Percentiles rank a stretch among this genome's conserved stretches.
Evolutionary conservation across 768 basidiomycete genomes (phyloP).

Genomic region (Chiua virens): DNA sequence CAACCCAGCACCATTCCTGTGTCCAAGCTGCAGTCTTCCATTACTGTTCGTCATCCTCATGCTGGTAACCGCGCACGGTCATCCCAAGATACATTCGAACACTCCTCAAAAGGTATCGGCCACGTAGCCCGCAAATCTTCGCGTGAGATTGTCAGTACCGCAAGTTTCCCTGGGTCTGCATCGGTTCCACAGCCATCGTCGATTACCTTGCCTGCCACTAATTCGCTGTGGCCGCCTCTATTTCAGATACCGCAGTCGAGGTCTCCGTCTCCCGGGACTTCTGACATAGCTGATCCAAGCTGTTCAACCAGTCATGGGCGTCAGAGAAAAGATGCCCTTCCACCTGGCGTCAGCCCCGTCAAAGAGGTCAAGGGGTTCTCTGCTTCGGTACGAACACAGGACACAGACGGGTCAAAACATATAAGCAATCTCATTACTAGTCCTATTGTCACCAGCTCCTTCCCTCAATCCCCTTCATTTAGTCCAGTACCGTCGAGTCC

Average conservation of each 20-base stretch:
- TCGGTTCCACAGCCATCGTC: conserved; percentile 27
- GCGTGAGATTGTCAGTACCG: conserved; percentile 52
- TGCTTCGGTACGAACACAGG: conserved; percentile 50
- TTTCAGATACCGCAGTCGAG: conserved; percentile 38
- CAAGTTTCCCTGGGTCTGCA: conserved; percentile 28
- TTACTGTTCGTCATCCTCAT: conserved; percentile 4
- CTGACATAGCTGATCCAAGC: conserved; percentile 34
- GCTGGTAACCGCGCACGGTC: conserved; percentile 42
- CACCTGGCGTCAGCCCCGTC: conserved; percentile 30
- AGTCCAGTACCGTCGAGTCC: conserved; percentile 28
- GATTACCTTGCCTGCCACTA: conserved; percentile 28
- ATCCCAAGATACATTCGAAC: conserved; percentile 44
- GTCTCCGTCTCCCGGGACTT: conserved; percentile 30
- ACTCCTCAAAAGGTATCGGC: conserved; percentile 30
- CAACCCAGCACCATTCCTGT: conserved; percentile 52
- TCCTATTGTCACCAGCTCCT: conserved; percentile 56
- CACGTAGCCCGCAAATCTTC: conserved; percentile 45
- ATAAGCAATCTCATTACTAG: conserved; percentile 60
- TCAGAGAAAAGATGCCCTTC: conserved; percentile 35
- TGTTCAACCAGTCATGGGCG: conserved; percentile 28
- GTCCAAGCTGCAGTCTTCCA: conserved; percentile 19
- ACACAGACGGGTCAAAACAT: conserved; percentile 61
- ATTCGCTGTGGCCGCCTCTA: conserved; percentile 36
- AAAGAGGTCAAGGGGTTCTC: conserved; percentile 25
- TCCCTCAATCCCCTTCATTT: conserved; percentile 32